Base-by-base conservation (phyloP, 1,284 basidiomycete species). In the Salmacisia buchloeana region DNA sequence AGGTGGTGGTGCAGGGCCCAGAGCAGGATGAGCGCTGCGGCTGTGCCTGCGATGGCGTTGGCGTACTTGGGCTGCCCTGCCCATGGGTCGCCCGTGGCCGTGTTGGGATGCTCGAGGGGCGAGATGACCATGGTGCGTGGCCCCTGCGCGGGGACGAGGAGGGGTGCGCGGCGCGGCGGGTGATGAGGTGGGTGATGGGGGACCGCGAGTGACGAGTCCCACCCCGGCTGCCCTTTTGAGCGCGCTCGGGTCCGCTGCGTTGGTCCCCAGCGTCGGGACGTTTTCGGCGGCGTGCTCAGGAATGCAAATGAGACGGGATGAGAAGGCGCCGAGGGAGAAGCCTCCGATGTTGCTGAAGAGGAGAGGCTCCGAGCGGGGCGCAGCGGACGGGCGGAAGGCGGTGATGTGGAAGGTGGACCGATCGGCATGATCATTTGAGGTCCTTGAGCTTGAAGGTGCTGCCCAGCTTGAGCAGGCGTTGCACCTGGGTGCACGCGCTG, bases 31-130 rank as follows among this genome's bases (percentile, higher is more conserved):
- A 71, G 58, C 52, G 65, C 69, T 33, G 65, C 69, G 21, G 65
- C 58, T 6, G 63, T 56, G 2, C 60, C 62, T 1, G 59, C 62
- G 38, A 69, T 67, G 21, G 63, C 69, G 43, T 71, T 62, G 59
- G 43, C 65, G 59, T 72, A 72, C 49, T 70, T 70, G 7, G 67
- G 54, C 61, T 72, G 70, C 12, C 65, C 65, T 3, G 46, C 33
- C 69, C 68, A 72, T 0, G 70, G 70, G 46, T 72, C 70, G 15
- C 66, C 67, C 13, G 62, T 67, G 9, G 61, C 63, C 2, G 62
- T 67, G 58, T 67, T 66, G 10, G 59, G 49, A 54, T 54, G 49
- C 15, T 54, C 49, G 27, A 54, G 49, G 12, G 49, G 49, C 3
- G 49, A 54, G 27, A 54, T 54, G 25, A 54, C 49, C 49, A 54